These are phyloP conservation scores for Penicillium subrubescens DNA, from an alignment of 495 filamentous ascomycete species.

Conservation along the genomic window DNA sequence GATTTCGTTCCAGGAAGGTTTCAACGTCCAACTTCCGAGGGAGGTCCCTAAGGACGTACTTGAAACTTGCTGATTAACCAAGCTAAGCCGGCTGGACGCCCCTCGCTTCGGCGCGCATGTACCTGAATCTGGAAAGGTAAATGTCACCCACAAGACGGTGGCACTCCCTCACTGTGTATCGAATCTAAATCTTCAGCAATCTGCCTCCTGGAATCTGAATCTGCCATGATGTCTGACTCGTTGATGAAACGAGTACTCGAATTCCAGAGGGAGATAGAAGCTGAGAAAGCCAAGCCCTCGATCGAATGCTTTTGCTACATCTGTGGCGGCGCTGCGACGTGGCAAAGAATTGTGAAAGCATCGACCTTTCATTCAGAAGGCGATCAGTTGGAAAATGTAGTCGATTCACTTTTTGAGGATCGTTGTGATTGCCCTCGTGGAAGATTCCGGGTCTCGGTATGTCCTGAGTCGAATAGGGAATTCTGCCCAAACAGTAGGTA, in stretches of 20 bases:
- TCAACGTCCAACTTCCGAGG: too few relatives aligned
- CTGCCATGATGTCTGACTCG: not conserved
- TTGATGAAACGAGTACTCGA: not conserved
- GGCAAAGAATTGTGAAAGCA: not conserved
- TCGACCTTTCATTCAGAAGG: not conserved
- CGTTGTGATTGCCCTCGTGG: not conserved
- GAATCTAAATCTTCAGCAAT: not conserved
- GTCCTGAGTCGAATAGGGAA: not conserved
- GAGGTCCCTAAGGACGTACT: too few relatives aligned
- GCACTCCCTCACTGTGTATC: not conserved
- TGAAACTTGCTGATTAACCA: too few relatives aligned
- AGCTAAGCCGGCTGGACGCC: too few relatives aligned
- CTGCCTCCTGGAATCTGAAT: not conserved
- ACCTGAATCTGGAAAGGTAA: not conserved
- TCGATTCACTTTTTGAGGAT: not conserved
- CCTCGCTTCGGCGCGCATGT: not conserved
- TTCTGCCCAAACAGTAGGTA: not conserved
- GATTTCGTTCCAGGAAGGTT: too few relatives aligned
- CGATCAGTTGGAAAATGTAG: not conserved
- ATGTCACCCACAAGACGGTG: not conserved
- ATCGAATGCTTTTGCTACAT: not conserved
- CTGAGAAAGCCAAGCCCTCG: slow-evolving; percentile 1
- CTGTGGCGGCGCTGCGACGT: not conserved
- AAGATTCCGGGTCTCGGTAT: not conserved
- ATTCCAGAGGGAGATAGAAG: not conserved